phyloP scores from a whole-genome alignment of 305 asterid genomes.

The Rubia peregrina region DNA sequence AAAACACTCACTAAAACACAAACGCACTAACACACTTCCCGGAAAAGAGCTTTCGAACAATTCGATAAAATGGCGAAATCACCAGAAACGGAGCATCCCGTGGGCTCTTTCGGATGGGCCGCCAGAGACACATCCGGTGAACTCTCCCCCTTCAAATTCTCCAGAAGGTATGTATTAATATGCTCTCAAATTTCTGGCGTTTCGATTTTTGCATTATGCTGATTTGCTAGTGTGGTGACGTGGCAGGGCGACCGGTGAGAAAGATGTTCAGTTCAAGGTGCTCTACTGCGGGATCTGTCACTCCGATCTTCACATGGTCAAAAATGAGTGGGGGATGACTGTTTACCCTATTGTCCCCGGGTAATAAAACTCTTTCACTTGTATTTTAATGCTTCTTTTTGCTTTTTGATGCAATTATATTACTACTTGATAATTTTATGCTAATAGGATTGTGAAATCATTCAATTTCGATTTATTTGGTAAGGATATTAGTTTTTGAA shows the following conservation, averaged over 20 bases:
- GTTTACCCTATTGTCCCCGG: conserved; percentile 21
- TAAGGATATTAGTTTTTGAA: neutral
- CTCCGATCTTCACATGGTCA: conserved; percentile 22
- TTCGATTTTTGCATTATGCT: neutral
- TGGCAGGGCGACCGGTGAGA: conserved; percentile 20
- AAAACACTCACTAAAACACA: neutral
- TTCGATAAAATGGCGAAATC: conserved; percentile 6
- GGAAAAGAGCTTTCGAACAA: neutral
- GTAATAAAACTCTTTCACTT: conserved; percentile 4
- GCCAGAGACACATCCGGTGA: conserved; percentile 27
- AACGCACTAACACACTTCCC: neutral
- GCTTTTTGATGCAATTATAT: neutral
- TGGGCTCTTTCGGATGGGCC: conserved; percentile 34
- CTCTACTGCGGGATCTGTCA: conserved; percentile 25
- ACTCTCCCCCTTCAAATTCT: conserved; percentile 29
- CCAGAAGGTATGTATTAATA: conserved; percentile 21
- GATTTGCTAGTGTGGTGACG: neutral
- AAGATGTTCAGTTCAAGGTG: conserved; percentile 28
- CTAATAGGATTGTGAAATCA: neutral
- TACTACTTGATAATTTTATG: neutral
- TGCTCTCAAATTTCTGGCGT: neutral
- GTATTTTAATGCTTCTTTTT: neutral
- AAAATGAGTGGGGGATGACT: conserved; percentile 19
- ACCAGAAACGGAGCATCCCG: conserved; percentile 21
- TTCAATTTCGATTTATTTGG: neutral